Evolutionary conservation across 805 yeast species (phyloP), one percentile per base, ranked within the genome.

Genomic region (Candida qinlingensis): DNA sequence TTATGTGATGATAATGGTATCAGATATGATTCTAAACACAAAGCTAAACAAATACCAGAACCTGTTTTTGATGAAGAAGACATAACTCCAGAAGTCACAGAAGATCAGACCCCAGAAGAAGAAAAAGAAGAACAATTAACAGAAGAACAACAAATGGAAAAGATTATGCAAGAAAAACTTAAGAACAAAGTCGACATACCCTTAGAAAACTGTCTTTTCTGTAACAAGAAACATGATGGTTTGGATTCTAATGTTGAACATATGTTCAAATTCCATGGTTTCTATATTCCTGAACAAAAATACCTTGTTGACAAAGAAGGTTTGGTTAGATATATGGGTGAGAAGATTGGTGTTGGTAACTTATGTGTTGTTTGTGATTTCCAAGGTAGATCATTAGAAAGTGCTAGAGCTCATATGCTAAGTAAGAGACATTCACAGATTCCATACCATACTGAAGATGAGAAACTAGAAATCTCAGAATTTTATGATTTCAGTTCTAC

Each of bases 291-390:
- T 1, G 99, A 94, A 65, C 76, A 72, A 53, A 77, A 76, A 46
- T 94, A 78, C 62, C 73, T 94, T 41, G 74, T 70, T 1, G 87
- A 92, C 60, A 75, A 76, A 53, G 75, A 69, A 36, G 98, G 99
- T 0, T 73, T 94, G 36, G 72, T 94, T 11, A 64, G 68, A 10
- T 94, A 94, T 60, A 70, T 94, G 55, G 85, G 90, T 19, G 98
- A 94, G 65, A 94, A 94, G 67, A 80, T 94, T 50, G 94, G 96
- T 25, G 77, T 87, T 45, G 99, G 99, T 45, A 90, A 90, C 58
- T 78, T 91, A 52, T 94, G 99, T 66, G 71, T 94, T 48, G 79
- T 77, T 33, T 94, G 99, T 65, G 73, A 78, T 40, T 92, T 79
- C 63, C 96, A 91, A 70, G 97, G 97, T 28, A 77, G 81, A 60